Evolutionary conservation across 2,329 filamentous ascomycete genomes (phyloP).

Genomic region (Trichoderma sp.): DNA sequence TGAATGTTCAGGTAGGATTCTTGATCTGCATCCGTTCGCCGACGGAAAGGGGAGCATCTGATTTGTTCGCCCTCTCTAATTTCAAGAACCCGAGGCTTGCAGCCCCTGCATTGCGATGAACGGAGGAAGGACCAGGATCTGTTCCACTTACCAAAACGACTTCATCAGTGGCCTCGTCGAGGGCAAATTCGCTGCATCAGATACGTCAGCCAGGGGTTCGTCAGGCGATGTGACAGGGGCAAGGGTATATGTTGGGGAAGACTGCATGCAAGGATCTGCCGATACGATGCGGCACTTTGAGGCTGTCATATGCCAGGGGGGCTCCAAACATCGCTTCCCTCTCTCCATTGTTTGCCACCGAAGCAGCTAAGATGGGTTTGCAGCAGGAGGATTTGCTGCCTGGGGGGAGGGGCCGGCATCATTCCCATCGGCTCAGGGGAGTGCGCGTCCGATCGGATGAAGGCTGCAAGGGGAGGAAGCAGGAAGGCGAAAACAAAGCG

Average conservation of each 20-base stretch:
- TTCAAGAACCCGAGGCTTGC: no score
- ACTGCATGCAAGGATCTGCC: neutral
- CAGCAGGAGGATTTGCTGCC: conserved; percentile 9
- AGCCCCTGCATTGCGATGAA: neutral
- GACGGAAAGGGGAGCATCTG: neutral
- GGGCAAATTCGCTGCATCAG: conserved; percentile 48
- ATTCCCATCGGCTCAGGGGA: neutral
- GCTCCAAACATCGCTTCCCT: neutral
- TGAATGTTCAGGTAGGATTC: neutral
- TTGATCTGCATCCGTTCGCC: neutral
- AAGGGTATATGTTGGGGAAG: neutral
- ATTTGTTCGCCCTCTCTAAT: no score
- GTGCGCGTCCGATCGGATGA: no score
- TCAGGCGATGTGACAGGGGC: neutral
- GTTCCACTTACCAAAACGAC: conserved; percentile 47
- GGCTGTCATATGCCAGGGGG: neutral
- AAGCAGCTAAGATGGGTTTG: neutral
- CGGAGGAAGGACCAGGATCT: neutral
- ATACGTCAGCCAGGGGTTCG: conserved; percentile 36
- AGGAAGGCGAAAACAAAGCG: no score
- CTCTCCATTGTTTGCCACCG: neutral
- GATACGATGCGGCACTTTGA: neutral
- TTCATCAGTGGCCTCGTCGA: conserved; percentile 48
- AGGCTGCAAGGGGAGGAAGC: no score
- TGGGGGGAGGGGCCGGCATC: neutral